These are phyloP conservation scores for Fusarium redolens DNA, from an alignment of 2,329 filamentous ascomycete species.

Conservation along the genomic window DNA sequence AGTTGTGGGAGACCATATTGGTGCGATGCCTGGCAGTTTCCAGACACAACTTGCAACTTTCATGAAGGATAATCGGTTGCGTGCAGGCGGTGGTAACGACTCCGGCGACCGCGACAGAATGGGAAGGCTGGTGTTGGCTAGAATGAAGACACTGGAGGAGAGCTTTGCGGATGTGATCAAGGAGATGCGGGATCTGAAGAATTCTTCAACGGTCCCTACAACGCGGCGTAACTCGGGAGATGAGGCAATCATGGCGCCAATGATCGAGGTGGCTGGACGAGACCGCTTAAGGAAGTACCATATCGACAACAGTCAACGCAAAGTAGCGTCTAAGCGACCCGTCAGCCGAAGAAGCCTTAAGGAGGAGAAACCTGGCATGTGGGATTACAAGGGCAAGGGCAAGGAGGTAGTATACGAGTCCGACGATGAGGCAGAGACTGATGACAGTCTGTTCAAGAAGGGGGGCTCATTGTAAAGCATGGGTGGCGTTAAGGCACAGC, in stretches of 20 bases:
- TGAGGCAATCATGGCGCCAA: slow-evolving; percentile 45
- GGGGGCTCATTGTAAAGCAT: slow-evolving; percentile 57
- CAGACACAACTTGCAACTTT: slow-evolving; percentile 82
- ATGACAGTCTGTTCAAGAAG: slow-evolving; percentile 46
- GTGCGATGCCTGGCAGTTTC: slow-evolving; percentile 78
- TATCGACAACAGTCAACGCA: slow-evolving; percentile 41
- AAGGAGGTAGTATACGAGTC: slow-evolving; percentile 57
- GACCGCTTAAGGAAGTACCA: slow-evolving; percentile 45
- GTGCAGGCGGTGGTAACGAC: slow-evolving; percentile 54
- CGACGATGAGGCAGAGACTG: slow-evolving; percentile 50
- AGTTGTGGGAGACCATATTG: slow-evolving; percentile 67
- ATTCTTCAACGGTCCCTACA: slow-evolving; percentile 57
- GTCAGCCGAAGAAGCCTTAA: slow-evolving; percentile 57
- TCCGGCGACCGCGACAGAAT: slow-evolving; percentile 71
- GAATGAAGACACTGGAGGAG: slow-evolving; percentile 94
- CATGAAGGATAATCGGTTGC: slow-evolving; percentile 66
- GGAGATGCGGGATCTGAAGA: slow-evolving; percentile 76
- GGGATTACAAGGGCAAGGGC: slow-evolving; percentile 59
- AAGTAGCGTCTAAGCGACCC: slow-evolving; percentile 49
- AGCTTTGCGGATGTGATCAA: slow-evolving; percentile 88
- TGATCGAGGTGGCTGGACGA: slow-evolving; percentile 51
- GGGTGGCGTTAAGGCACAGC: slow-evolving; percentile 28
- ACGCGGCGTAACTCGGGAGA: slow-evolving; percentile 64
- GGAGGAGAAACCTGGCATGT: slow-evolving; percentile 51
- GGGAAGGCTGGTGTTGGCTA: slow-evolving; percentile 82